phyloP scores from a whole-genome alignment of 108 stramenopile genomes.

The Nitzschia sp. region DNA sequence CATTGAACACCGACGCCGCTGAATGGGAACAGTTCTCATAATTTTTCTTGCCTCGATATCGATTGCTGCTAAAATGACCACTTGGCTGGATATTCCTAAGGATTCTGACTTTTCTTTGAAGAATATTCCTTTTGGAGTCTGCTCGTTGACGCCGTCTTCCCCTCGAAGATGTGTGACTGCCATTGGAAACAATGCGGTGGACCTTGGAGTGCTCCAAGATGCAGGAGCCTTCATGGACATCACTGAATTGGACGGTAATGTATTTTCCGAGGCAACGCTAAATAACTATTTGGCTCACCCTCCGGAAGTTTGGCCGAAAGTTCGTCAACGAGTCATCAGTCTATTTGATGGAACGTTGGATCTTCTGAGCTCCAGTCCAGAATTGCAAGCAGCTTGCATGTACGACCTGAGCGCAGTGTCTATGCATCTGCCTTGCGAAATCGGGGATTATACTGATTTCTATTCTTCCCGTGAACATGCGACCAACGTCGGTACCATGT shows the following conservation, averaged over 20 bases:
- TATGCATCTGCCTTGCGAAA: constrained; percentile 77
- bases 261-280: constrained; percentile 53
- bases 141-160: constrained; percentile 36
- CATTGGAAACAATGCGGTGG: constrained; percentile 72
- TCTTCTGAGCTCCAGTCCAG: constrained; percentile 15
- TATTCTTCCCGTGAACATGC: constrained; percentile 93
- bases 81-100: constrained; percentile 31
- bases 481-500: constrained; percentile 86
- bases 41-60: no score
- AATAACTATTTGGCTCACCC: constrained; percentile 74
- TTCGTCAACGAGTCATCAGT: constrained; percentile 58
- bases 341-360: constrained; percentile 42
- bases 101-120: constrained; percentile 78
- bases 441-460: constrained; percentile 94
- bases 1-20: no score
- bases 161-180: constrained; percentile 58
- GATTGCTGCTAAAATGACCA: constrained; percentile 1
- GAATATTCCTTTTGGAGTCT: constrained; percentile 91
- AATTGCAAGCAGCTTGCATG: constrained; percentile 34
- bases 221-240: constrained; percentile 62
- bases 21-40: neutral
- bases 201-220: constrained; percentile 72
- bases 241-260: constrained; percentile 11
- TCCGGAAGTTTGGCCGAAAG: constrained; percentile 60
- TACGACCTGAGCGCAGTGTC: constrained; percentile 40